Percentiles rank a stretch among this genome's conserved stretches.
These are phyloP conservation scores for Apiospora hydei DNA, from an alignment of 2,329 filamentous ascomycete genomes.

Conservation along the genomic window DNA sequence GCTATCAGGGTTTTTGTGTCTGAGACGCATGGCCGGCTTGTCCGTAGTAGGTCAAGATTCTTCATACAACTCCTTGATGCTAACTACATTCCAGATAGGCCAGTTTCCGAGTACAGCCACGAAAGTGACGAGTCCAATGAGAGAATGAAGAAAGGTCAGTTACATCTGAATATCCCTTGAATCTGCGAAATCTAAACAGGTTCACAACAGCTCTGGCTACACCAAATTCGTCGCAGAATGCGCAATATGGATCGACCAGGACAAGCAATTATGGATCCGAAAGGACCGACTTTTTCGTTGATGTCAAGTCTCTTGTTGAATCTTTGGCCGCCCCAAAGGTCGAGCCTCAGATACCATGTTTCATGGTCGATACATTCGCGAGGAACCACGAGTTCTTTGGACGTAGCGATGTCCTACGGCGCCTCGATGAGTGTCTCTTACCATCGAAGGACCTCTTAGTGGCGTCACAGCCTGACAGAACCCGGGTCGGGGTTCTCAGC, in stretches of 20 bases:
- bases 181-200: too few species aligned
- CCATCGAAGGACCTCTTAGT: background rate
- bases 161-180: too few species aligned
- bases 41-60: too few species aligned
- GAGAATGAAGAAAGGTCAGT: too few species aligned
- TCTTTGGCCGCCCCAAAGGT: background rate
- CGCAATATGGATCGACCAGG: background rate
- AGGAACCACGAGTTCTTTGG: background rate
- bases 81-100: too few species aligned
- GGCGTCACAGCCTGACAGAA: background rate
- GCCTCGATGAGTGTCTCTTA: background rate
- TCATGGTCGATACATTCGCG: background rate
- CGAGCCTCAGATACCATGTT: background rate
- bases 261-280: background rate
- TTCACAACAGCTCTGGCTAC: too few species aligned
- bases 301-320: background rate
- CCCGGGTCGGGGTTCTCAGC: background rate
- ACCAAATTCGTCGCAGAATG: background rate
- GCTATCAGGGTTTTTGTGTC: too few species aligned
- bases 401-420: background rate
- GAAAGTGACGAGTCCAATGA: too few species aligned
- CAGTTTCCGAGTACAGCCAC: too few species aligned
- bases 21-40: too few species aligned
- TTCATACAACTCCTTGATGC: too few species aligned
- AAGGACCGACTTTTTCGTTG: background rate